These are phyloP conservation scores for Monilinia aucupariae DNA, from an alignment of 2,329 filamentous ascomycete genomes.

Conservation along the genomic window DNA sequence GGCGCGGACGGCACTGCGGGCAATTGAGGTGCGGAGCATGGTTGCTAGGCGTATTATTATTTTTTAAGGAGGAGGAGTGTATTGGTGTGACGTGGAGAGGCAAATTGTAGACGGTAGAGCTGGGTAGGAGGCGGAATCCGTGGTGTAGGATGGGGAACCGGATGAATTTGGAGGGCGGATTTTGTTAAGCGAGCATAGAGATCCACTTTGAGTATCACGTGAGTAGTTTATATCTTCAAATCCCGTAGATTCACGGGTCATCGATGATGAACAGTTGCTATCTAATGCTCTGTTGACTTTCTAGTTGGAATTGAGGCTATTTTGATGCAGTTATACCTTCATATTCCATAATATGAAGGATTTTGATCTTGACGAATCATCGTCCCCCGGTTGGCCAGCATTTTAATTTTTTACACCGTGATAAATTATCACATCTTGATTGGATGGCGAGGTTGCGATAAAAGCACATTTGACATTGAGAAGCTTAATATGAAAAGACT, in stretches of 20 bases:
- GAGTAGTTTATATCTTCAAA: background rate
- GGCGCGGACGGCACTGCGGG: constrained; percentile 13
- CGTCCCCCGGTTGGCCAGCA: constrained; percentile 5
- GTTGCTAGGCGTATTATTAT: background rate
- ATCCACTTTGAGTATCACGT: constrained; percentile 15
- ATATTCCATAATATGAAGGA: background rate
- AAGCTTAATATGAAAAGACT: background rate
- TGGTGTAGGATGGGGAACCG: constrained; percentile 9
- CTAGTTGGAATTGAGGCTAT: constrained; percentile 1
- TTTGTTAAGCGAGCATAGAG: constrained; percentile 18
- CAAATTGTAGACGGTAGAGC: constrained; percentile 8
- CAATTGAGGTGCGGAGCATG: constrained; percentile 24
- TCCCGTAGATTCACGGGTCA: background rate
- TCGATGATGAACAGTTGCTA: background rate
- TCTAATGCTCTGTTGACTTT: no score
- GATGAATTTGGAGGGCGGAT: constrained; percentile 15
- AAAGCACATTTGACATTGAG: background rate
- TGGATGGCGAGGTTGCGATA: background rate
- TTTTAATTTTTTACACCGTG: background rate
- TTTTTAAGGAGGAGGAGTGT: constrained; percentile 4
- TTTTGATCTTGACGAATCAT: constrained; percentile 4
- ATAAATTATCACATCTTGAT: constrained; percentile 10
- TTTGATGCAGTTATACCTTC: constrained; percentile 6
- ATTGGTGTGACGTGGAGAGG: constrained; percentile 1
- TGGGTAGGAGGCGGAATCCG: background rate